A percentile compares a stretch with the other conserved stretches of the same genome.
phyloP scores from a whole-genome alignment of 192 early-diverging fungal genomes.

The Coemansia sp. region DNA sequence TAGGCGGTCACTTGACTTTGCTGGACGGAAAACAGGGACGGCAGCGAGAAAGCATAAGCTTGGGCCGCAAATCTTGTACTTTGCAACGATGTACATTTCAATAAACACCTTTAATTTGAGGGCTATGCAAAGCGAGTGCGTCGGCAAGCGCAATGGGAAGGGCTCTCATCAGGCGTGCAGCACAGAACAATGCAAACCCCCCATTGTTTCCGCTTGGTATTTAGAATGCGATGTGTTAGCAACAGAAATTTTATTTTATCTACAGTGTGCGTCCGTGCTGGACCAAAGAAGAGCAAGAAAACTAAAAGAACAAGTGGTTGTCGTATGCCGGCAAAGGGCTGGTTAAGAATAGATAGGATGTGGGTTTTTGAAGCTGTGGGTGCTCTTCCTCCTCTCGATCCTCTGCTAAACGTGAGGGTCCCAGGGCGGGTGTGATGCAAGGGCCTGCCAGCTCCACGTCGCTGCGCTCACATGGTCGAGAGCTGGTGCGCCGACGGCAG shows the following conservation, averaged over 20 bases:
- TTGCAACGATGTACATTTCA: neutral
- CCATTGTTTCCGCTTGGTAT: slow-evolving; percentile 1
- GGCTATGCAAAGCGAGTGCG: neutral
- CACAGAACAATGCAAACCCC: neutral
- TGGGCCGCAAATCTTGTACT: neutral
- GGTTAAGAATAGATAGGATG: neutral
- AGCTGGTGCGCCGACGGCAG: slow-evolving; percentile 45
- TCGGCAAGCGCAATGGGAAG: neutral
- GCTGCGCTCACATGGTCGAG: slow-evolving; percentile 24
- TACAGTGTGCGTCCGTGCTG: slow-evolving; percentile 1
- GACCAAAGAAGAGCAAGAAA: neutral
- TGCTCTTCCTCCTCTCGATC: neutral
- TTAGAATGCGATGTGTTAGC: neutral
- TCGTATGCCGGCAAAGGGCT: neutral
- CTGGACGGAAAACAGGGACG: neutral
- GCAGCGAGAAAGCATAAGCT: neutral
- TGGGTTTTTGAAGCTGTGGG: neutral
- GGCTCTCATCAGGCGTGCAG: neutral
- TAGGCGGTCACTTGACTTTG: slow-evolving; percentile 6
- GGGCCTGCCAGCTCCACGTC: neutral
- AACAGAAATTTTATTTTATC: slow-evolving; percentile 6
- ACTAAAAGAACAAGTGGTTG: slow-evolving; percentile 1
- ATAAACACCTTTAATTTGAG: neutral
- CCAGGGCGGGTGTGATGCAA: slow-evolving; percentile 1
- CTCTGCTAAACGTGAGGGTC: neutral